These are phyloP conservation scores for Hypocreales sp. DNA, from an alignment of 2,329 filamentous ascomycete species.

Conservation along the genomic window DNA sequence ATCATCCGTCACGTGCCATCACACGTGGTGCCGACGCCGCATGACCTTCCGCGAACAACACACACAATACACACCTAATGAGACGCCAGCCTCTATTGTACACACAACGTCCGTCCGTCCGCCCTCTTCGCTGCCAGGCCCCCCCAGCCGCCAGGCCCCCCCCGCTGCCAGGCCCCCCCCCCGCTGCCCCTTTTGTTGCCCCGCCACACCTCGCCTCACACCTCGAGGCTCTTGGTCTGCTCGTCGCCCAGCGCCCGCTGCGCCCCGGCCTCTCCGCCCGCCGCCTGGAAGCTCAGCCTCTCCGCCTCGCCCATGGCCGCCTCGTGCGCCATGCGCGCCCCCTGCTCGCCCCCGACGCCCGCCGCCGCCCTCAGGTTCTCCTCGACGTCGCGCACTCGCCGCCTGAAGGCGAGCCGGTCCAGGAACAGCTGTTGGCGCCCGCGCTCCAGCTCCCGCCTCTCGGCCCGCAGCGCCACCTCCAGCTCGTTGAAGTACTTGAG, in stretches of 20 bases:
- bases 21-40: too few species aligned
- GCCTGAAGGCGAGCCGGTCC: conserved; percentile 80
- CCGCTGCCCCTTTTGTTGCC: too few species aligned
- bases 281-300: conserved; percentile 36
- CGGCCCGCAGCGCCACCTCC: conserved; percentile 80
- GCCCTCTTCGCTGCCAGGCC: too few species aligned
- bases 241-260: conserved; percentile 40
- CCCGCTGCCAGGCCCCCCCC: too few species aligned
- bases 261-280: conserved; percentile 24
- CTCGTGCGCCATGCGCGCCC: conserved; percentile 30
- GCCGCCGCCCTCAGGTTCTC: conserved; percentile 49
- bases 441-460: conserved; percentile 83
- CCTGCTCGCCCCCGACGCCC: conserved; percentile 31
- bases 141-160: too few species aligned
- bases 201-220: too few species aligned
- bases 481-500: conserved; percentile 93
- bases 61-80: too few species aligned
- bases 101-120: too few species aligned
- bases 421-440: conserved; percentile 87
- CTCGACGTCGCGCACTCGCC: conserved; percentile 70
- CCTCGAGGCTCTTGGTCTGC: conserved; percentile 41
- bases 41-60: too few species aligned
- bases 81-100: too few species aligned
- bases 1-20: too few species aligned
- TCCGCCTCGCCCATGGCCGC: conserved; percentile 28